phyloP scores from a whole-genome alignment of 306 rosid genomes.

The Acacia melanoxylon region DNA sequence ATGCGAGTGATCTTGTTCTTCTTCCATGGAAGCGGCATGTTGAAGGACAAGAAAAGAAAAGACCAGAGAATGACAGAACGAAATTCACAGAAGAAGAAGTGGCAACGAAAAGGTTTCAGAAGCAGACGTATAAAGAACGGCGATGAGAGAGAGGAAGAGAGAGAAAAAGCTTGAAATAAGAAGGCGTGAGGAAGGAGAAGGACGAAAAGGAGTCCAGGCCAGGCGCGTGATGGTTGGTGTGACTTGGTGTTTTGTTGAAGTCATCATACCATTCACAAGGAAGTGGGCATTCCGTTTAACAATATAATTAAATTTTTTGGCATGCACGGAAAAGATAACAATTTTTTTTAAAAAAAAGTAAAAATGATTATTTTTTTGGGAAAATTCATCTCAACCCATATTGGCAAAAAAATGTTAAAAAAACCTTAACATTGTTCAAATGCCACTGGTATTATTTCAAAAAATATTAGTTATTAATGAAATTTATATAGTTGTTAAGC shows the following conservation, averaged over 20 bases:
- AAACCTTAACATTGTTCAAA: too few relatives aligned
- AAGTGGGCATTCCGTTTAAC: neutral
- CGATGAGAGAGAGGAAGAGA: neutral
- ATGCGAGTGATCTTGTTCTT: slow-evolving; percentile 52
- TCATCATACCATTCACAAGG: neutral
- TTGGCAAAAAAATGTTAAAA: too few relatives aligned
- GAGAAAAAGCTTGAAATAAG: neutral
- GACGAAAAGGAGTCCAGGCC: neutral
- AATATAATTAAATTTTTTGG: neutral
- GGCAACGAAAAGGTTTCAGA: neutral
- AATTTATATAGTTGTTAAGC: too few relatives aligned
- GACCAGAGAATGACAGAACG: neutral
- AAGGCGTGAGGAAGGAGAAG: slow-evolving; percentile 10
- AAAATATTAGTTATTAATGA: too few relatives aligned
- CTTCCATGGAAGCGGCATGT: slow-evolving; percentile 90
- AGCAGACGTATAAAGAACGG: neutral
- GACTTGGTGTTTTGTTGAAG: neutral
- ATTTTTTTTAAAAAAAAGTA: too few relatives aligned
- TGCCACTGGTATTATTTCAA: too few relatives aligned
- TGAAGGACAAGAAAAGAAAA: neutral
- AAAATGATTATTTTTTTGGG: too few relatives aligned
- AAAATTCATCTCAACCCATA: too few relatives aligned
- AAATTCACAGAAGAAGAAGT: neutral
- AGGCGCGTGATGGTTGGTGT: slow-evolving; percentile 27
- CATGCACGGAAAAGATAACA: too few relatives aligned